These are phyloP conservation scores for Microstroma glucosiphilum DNA, from an alignment of 1,284 basidiomycete genomes.

Conservation along the genomic window DNA sequence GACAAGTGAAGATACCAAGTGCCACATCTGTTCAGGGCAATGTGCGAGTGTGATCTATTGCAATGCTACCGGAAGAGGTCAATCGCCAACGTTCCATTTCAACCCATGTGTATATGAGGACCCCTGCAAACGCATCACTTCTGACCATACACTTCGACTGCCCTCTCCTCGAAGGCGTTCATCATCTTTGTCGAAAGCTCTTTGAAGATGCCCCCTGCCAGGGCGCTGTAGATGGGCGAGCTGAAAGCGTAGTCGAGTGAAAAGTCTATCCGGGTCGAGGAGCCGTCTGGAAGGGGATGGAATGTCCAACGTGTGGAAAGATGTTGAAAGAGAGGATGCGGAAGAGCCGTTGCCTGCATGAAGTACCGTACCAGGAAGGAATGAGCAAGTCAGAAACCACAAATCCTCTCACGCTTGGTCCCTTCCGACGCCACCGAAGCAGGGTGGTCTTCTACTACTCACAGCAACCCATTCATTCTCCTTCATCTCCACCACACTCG, in stretches of 20 bases:
- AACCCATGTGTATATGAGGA: too few relatives aligned
- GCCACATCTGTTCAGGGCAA: too few relatives aligned
- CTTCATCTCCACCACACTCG: slow-evolving; percentile 71
- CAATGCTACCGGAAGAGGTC: too few relatives aligned
- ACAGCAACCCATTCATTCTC: slow-evolving; percentile 75
- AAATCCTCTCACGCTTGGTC: not conserved
- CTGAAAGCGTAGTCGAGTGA: slow-evolving; percentile 73
- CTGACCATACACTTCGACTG: slow-evolving; percentile 39
- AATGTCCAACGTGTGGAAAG: slow-evolving; percentile 66
- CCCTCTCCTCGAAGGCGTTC: slow-evolving; percentile 80
- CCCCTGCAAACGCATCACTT: not conserved
- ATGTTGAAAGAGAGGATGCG: slow-evolving; percentile 76
- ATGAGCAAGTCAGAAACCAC: not conserved
- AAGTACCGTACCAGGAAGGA: too few relatives aligned
- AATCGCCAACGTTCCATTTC: too few relatives aligned
- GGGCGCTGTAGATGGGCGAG: slow-evolving; percentile 74
- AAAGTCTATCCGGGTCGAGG: slow-evolving; percentile 35
- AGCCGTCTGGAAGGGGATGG: slow-evolving; percentile 14
- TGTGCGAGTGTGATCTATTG: too few relatives aligned
- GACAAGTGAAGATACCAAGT: too few relatives aligned
- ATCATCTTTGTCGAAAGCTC: slow-evolving; percentile 84
- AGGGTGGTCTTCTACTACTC: slow-evolving; percentile 35
- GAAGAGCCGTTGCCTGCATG: slow-evolving; percentile 69
- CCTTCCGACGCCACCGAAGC: not conserved
- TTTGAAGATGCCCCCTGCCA: slow-evolving; percentile 76